Evolutionary conservation across 768 basidiomycete species (phyloP), one percentile per base, ranked within the genome.

Genomic region (Chalciporus sphaerocephalus): DNA sequence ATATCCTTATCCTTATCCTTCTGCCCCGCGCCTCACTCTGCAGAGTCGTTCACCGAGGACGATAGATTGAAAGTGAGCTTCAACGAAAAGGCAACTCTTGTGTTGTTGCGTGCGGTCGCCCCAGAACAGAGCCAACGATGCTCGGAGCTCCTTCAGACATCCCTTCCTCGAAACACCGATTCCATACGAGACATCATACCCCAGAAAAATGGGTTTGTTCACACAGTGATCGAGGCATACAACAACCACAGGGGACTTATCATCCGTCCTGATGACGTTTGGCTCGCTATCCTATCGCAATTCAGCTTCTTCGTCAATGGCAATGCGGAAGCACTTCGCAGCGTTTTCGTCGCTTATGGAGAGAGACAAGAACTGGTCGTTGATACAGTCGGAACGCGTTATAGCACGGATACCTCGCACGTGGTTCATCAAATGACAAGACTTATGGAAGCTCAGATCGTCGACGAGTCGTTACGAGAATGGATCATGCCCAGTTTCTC

Each of bases 181-280:
- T 28, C 44, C 1, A 44, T 61, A 17, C 54, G 59, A n/a, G 64
- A 66, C 43, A 60, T 67, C 40, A 52, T 58, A 4, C 65, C 65
- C 10, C 51, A 28, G 13, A 47, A 49, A 22, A 67, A 70, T 39
- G 69, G 70, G 15, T 66, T 71, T 28, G 66, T 71, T 7, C 53
- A 62, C 24, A 63, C 69, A 13, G 58, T 67, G 38, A 45, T 71
- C 23, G 58, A 62, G 21, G 66, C 65, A 5, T 68, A 69, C 53
- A 64, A 63, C 30, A 54, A 63, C 16, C 70, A 71, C 34, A 62
- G 63, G 2, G 55, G 65, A 1, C 62, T 78, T 27, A 57, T 72
- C 42, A 53, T 76, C 18, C 65, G 76, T 7, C 76, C 75, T 6
- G 76, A 78, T 42, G 76, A 78, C 53, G 65, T 78, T 27, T 78